A percentile compares a stretch with the other conserved stretches of the same genome.
These are phyloP conservation scores for Termitomyces sp. DNA, from an alignment of 768 basidiomycete genomes.

Conservation along the genomic window DNA sequence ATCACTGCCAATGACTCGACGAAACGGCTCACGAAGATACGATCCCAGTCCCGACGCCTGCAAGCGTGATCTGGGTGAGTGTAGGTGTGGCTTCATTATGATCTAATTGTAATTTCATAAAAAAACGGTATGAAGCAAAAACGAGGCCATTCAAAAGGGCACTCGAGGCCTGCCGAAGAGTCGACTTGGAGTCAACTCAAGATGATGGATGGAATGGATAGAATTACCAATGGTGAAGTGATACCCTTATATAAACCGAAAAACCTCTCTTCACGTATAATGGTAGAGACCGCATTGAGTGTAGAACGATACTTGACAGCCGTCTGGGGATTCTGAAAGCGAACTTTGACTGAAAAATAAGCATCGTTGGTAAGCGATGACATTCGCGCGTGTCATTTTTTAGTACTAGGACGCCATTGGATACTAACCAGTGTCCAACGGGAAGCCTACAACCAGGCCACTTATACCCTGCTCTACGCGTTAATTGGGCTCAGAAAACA, in stretches of 20 bases:
- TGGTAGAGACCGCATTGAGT: conserved; percentile 62
- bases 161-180: conserved; percentile 49
- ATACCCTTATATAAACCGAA: conserved; percentile 75
- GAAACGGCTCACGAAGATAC: conserved; percentile 66
- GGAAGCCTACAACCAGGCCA: conserved; percentile 69
- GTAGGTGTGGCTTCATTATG: conserved; percentile 50
- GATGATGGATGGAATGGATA: background rate
- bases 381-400: background rate
- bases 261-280: conserved; percentile 68
- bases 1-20: conserved; percentile 4
- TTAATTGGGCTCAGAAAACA: conserved; percentile 1
- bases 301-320: conserved; percentile 61
- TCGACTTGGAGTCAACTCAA: background rate
- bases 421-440: conserved; percentile 67
- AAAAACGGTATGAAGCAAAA: conserved; percentile 80
- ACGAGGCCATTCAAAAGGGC: conserved; percentile 84
- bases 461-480: conserved; percentile 49
- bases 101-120: conserved; percentile 66
- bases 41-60: conserved; percentile 79
- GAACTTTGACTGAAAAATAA: conserved; percentile 64
- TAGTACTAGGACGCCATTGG: background rate
- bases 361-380: background rate
- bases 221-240: conserved; percentile 72
- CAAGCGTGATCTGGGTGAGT: conserved; percentile 69
- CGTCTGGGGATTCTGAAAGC: conserved; percentile 67